Evolutionary conservation across 352 stramenopile species (phyloP).

Genomic region (Globisporangium perplexum): DNA sequence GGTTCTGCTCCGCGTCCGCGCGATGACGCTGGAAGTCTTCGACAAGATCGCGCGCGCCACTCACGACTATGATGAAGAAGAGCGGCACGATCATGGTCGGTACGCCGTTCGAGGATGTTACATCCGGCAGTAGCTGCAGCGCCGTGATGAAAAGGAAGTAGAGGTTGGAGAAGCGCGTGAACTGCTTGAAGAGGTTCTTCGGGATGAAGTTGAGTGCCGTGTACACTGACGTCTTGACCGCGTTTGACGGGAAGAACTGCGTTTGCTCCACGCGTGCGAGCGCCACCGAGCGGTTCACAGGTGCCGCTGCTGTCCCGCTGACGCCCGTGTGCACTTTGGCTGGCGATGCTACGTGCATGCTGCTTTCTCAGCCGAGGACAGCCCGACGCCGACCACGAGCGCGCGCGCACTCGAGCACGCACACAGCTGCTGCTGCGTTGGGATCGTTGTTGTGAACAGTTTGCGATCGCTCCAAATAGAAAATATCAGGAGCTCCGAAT

Average conservation of each 20-base stretch:
- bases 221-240: constrained; percentile 56
- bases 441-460: too few species aligned
- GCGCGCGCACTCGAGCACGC: too few species aligned
- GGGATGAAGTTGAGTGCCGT: constrained; percentile 54
- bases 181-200: constrained; percentile 78
- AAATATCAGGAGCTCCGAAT: too few species aligned
- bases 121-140: constrained; percentile 74
- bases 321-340: neutral
- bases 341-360: neutral
- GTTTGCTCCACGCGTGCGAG: constrained; percentile 18
- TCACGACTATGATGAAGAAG: constrained; percentile 82
- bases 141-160: constrained; percentile 90
- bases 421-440: too few species aligned
- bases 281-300: constrained; percentile 19
- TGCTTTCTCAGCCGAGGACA: too few species aligned
- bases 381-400: too few species aligned
- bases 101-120: constrained; percentile 78
- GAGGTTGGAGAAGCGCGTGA: constrained; percentile 84
- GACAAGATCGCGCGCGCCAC: constrained; percentile 66
- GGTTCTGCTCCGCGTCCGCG: constrained; percentile 66
- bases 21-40: constrained; percentile 77
- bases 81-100: constrained; percentile 84
- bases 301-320: constrained; percentile 17
- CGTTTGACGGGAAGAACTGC: constrained; percentile 34
- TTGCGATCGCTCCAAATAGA: too few species aligned